Percentiles rank a stretch among this genome's conserved stretches.
Conservation (phyloP, 2,329 filamentous ascomycete species). For the Ophiocordyceps robertsii region DNA sequence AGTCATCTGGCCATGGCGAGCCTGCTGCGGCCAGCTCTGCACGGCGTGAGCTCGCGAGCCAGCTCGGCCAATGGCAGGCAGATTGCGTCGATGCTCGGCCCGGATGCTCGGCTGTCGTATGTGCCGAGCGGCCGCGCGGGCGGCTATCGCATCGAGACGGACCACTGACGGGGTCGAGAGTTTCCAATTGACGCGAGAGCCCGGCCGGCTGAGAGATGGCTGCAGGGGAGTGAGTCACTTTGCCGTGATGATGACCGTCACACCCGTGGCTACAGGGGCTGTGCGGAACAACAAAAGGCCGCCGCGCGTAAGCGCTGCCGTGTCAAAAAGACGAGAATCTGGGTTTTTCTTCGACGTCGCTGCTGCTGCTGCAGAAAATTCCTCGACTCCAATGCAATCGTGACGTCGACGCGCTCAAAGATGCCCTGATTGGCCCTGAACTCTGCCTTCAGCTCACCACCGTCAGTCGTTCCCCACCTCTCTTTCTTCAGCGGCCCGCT, state of each 20-base stretch:
- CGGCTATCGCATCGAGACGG: neutral
- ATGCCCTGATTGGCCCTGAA: too few relatives aligned
- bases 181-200: too few relatives aligned
- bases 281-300: neutral
- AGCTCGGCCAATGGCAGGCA: neutral
- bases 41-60: constrained; percentile 3
- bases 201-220: neutral
- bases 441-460: too few relatives aligned
- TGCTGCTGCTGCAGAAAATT: too few relatives aligned
- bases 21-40: constrained; percentile 7
- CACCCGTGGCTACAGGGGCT: neutral
- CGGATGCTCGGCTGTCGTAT: neutral
- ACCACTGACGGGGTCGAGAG: neutral
- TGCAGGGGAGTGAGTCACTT: neutral
- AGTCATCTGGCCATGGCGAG: constrained; percentile 9
- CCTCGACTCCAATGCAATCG: too few relatives aligned
- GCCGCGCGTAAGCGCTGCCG: neutral
- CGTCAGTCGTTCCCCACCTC: too few relatives aligned
- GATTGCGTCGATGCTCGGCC: neutral
- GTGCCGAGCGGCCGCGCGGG: neutral
- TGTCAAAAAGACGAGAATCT: too few relatives aligned
- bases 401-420: neutral
- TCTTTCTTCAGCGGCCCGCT: too few relatives aligned
- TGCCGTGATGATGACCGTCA: neutral
- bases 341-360: neutral